A percentile compares a stretch with the other conserved stretches of the same genome.
These are phyloP conservation scores for Pseudogymnoascus sp. DNA, from an alignment of 2,329 filamentous ascomycete genomes.

Conservation along the genomic window DNA sequence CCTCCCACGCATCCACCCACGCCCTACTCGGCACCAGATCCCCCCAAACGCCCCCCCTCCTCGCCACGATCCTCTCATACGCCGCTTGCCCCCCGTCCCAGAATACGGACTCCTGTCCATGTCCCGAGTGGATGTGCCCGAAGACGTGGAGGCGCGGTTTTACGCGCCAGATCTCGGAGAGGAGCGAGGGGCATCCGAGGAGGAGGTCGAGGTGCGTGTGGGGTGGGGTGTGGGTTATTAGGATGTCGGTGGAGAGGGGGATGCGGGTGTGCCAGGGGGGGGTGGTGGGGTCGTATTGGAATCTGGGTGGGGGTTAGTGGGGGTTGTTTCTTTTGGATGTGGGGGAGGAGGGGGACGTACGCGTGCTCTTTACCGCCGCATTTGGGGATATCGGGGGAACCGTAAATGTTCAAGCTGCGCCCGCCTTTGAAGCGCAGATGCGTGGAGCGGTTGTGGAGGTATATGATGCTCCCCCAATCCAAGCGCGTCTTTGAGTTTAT, in stretches of 20 bases:
- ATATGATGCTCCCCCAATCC: slow-evolving; percentile 59
- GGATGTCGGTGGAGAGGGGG: slow-evolving; percentile 53
- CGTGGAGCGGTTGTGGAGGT: slow-evolving; percentile 65
- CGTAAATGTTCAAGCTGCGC: slow-evolving; percentile 66
- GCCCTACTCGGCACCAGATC: slow-evolving; percentile 25
- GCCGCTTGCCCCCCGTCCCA: slow-evolving; percentile 53
- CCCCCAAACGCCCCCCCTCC: slow-evolving; percentile 31
- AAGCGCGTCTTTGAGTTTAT: slow-evolving; percentile 46
- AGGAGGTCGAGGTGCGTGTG: slow-evolving; percentile 47
- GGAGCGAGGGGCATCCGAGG: slow-evolving; percentile 52
- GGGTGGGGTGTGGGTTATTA: slow-evolving; percentile 62
- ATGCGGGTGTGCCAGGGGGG: slow-evolving; percentile 58
- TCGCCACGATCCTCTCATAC: slow-evolving; percentile 29
- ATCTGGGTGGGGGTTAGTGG: slow-evolving; percentile 28
- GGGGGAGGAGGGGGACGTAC: slow-evolving; percentile 26
- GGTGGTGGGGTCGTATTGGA: slow-evolving; percentile 52
- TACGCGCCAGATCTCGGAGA: slow-evolving; percentile 53
- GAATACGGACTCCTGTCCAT: slow-evolving; percentile 52
- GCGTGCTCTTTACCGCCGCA: slow-evolving; percentile 68
- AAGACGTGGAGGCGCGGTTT: slow-evolving; percentile 58
- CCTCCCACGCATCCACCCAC: slow-evolving; percentile 46
- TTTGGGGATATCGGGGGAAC: slow-evolving; percentile 71
- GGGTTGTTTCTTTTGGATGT: neutral
- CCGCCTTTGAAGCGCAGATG: slow-evolving; percentile 56
- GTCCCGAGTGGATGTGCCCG: slow-evolving; percentile 59